phyloP scores from a whole-genome alignment of 139 green algal species.

The Microglena sp. region DNA sequence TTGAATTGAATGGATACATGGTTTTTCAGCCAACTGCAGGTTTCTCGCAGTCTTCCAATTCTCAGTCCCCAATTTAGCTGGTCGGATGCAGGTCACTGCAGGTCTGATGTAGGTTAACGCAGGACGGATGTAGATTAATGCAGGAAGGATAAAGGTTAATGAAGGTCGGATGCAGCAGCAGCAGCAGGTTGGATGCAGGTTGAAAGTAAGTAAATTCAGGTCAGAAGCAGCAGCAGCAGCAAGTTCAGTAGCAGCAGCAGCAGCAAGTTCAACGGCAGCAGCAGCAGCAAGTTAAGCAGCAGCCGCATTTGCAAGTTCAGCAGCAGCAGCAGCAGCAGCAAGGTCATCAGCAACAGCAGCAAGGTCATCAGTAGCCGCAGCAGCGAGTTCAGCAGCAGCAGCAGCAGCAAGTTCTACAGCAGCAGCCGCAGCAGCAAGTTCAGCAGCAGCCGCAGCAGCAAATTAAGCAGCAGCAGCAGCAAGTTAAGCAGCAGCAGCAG shows the following conservation, averaged over 20 bases:
- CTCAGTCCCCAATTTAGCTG: too few relatives aligned
- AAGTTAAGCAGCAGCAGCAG: too few relatives aligned
- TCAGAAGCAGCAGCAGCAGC: background rate
- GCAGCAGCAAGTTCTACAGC: slow-evolving; percentile 4
- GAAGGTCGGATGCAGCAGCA: background rate
- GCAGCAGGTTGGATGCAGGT: too few relatives aligned
- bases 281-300: background rate
- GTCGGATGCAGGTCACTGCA: too few relatives aligned
- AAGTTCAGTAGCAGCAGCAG: background rate
- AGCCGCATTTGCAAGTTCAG: background rate
- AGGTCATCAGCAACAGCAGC: too few relatives aligned
- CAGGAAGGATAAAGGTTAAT: too few relatives aligned
- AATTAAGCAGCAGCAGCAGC: too few relatives aligned
- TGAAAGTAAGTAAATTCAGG: background rate
- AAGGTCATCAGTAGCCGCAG: background rate
- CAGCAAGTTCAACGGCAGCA: background rate
- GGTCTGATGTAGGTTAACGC: too few relatives aligned
- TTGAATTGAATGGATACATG: too few relatives aligned
- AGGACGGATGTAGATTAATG: too few relatives aligned
- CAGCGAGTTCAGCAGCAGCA: background rate
- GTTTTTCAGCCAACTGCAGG: too few relatives aligned
- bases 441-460: slow-evolving; percentile 4
- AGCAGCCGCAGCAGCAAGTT: background rate
- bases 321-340: background rate
- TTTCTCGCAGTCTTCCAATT: too few relatives aligned